phyloP scores from a whole-genome alignment of 495 filamentous ascomycete species.

The Viridothelium virens region DNA sequence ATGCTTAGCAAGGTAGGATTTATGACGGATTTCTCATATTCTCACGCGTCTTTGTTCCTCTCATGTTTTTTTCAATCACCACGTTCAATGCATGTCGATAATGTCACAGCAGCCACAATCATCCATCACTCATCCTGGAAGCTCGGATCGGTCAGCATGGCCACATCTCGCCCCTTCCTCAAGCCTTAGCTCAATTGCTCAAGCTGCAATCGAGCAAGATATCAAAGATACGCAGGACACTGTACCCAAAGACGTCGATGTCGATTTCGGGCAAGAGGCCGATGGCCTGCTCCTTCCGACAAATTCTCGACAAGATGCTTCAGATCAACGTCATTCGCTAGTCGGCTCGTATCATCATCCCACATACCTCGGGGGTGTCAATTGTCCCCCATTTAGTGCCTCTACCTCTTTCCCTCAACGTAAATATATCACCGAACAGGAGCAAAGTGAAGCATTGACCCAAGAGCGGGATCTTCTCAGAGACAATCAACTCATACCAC shows the following conservation, averaged over 20 bases:
- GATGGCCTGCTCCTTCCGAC: background rate
- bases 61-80: background rate
- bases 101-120: background rate
- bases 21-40: background rate
- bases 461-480: constrained; percentile 69
- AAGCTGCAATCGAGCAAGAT: constrained; percentile 9
- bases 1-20: background rate
- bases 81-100: background rate
- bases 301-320: background rate
- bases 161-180: background rate
- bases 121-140: background rate
- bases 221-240: background rate
- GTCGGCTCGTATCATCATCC: constrained; percentile 65
- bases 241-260: background rate
- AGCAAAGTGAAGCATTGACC: constrained; percentile 54
- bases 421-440: constrained; percentile 48
- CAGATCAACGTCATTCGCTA: constrained; percentile 41
- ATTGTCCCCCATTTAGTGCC: constrained; percentile 28
- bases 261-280: background rate
- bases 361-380: constrained; percentile 43
- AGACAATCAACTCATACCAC: constrained; percentile 67
- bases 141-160: background rate
- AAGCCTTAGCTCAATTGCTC: background rate
- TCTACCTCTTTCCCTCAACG: constrained; percentile 42
- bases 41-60: background rate